Evolutionary conservation across 1,284 basidiomycete species (phyloP).

Genomic region (Trichosporon ovoides): DNA sequence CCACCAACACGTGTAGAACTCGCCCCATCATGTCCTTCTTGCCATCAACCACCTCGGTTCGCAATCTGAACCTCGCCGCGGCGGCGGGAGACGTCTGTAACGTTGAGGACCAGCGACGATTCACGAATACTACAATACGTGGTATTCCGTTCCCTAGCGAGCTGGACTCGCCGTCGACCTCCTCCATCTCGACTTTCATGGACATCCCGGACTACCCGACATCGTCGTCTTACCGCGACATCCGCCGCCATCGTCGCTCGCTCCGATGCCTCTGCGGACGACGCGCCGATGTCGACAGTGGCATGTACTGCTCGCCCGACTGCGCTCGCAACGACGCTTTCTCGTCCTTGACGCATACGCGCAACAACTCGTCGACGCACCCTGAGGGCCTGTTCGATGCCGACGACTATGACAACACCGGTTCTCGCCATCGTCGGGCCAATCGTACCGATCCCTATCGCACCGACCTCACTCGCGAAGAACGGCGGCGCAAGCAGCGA

Average conservation of each 20-base stretch:
- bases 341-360: slow-evolving; percentile 44
- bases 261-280: slow-evolving; percentile 27
- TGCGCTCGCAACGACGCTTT: slow-evolving; percentile 46
- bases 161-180: slow-evolving; percentile 11
- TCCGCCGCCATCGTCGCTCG: slow-evolving; percentile 6
- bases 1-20: neutral
- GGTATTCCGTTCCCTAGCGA: slow-evolving; percentile 7
- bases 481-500: slow-evolving; percentile 31
- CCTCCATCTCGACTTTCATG: neutral
- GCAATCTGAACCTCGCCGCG: slow-evolving; percentile 2
- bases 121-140: slow-evolving; percentile 10
- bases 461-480: slow-evolving; percentile 28
- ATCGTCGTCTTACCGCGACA: neutral
- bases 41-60: slow-evolving; percentile 2
- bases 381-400: slow-evolving; percentile 21
- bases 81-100: slow-evolving; percentile 4
- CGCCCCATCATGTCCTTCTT: slow-evolving; percentile 2
- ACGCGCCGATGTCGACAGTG: slow-evolving; percentile 27
- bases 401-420: slow-evolving; percentile 12
- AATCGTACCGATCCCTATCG: neutral
- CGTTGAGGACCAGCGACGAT: slow-evolving; percentile 10
- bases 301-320: slow-evolving; percentile 45
- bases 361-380: slow-evolving; percentile 16
- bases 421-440: slow-evolving; percentile 18
- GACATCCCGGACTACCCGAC: slow-evolving; percentile 1